Evolutionary conservation across 176 grass and related monocot species (phyloP), one percentile per base, ranked within the genome.

Genomic region (Phoenix roebelenii): DNA sequence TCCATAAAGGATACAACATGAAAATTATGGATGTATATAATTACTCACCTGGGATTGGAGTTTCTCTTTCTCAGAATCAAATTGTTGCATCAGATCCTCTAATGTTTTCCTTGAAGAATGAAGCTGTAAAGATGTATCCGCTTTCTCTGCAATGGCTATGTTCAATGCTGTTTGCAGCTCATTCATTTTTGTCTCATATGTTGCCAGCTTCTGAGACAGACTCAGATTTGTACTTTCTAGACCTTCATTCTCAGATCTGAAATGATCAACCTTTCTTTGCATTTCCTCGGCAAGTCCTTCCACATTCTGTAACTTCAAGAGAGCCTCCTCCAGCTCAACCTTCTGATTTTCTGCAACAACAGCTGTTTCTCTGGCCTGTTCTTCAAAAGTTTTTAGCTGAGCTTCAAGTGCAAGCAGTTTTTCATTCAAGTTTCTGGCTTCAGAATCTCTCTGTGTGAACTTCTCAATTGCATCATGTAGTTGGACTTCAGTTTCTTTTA

Each of bases 331-430:
- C 72, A 74, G 73, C 30, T 90, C 68, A 25, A 61, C 24, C 55
- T 82, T 76, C 32, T 63, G 55, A 57, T 52, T 79, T 79, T 78
- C 72, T 79, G 72, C 82, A 76, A 56, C 18, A 10, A 64, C 50
- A 76, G 78, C 64, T 61, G 72, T 79, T 71, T 90, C 87, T 26
- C 67, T 79, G 67, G 67, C 78, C 28, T 82, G 82, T 61, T 97
- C 84, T 69, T 88, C 76, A 22, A 79, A 89, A 76, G 67, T 80
- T 50, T 74, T 82, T 26, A 86, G 61, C 65, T 96, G 81, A 58
- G 81, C 76, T 79, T 90, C 86, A 17, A 96, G 83, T 55, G 77
- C 75, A 68, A 90, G 71, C 22, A 87, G 35, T 68, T 83, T 95
- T 18, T 72, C 69, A 62, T 35, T 53, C 58, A 72, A 26, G 18